These are phyloP conservation scores for Wickerhamomyces chambardii DNA, from an alignment of 805 yeast genomes.

Conservation along the genomic window DNA sequence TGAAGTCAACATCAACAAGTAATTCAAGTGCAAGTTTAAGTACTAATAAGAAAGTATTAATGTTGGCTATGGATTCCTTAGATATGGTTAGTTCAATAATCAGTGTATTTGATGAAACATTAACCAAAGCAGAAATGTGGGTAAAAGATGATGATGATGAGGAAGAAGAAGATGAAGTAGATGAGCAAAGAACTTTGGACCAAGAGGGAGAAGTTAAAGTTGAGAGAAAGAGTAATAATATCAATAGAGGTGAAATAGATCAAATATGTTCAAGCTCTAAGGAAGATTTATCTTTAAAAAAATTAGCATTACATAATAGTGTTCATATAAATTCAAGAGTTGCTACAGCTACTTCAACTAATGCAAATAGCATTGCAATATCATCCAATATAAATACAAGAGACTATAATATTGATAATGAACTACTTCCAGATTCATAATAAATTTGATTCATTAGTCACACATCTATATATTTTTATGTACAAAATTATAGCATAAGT, in stretches of 20 bases:
- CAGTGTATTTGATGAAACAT: slow-evolving; percentile 74
- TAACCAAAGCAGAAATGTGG: slow-evolving; percentile 85
- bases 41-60: slow-evolving; percentile 63
- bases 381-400: no score
- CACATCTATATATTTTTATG: no score
- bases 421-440: no score
- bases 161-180: slow-evolving; percentile 19
- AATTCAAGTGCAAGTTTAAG: slow-evolving; percentile 5
- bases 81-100: slow-evolving; percentile 69
- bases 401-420: slow-evolving; percentile 54
- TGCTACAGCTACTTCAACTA: slow-evolving; percentile 20
- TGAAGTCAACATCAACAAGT: slow-evolving; percentile 11
- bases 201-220: no score
- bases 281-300: not conserved
- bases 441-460: no score
- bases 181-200: no score
- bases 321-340: no score
- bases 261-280: not conserved
- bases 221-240: no score
- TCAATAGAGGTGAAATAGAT: no score
- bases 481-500: no score
- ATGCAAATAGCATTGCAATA: slow-evolving; percentile 14
- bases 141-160: slow-evolving; percentile 23
- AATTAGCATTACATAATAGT: no score
- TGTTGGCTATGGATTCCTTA: slow-evolving; percentile 82